Evolutionary conservation across 2,329 filamentous ascomycete species (phyloP).

Genomic region (Davidsoniella neocaledoniae): DNA sequence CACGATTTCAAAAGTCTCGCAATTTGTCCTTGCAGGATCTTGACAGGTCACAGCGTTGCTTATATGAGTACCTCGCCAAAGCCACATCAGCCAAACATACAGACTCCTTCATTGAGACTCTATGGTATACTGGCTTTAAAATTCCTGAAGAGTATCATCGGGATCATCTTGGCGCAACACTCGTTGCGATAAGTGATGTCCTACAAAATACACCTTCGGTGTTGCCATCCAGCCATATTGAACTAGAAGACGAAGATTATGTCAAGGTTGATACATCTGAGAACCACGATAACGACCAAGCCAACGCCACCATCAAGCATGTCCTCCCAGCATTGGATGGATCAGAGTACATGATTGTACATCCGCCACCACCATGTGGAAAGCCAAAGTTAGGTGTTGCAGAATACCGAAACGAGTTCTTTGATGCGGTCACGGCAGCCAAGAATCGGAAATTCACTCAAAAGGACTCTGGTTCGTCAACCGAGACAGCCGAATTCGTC

Average conservation of each 20-base stretch:
- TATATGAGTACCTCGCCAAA: constrained; percentile 24
- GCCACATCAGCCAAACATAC: constrained; percentile 18
- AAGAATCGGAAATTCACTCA: background rate
- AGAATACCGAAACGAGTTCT: constrained; percentile 3
- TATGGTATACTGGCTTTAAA: constrained; percentile 30
- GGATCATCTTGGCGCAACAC: constrained; percentile 24
- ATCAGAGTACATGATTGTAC: constrained; percentile 1
- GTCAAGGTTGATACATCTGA: constrained; percentile 16
- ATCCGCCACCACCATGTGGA: constrained; percentile 21
- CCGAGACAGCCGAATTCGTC: background rate
- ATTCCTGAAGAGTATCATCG: constrained; percentile 6
- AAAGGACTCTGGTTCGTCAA: too few species aligned
- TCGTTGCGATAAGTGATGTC: constrained; percentile 22
- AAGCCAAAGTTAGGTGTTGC: background rate
- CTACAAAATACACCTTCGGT: constrained; percentile 19
- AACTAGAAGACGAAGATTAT: constrained; percentile 18
- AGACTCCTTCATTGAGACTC: constrained; percentile 21
- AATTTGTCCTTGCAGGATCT: constrained; percentile 22
- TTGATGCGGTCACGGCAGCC: background rate
- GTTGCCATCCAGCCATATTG: constrained; percentile 21
- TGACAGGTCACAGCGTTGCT: constrained; percentile 26
- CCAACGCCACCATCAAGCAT: constrained; percentile 24
- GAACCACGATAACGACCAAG: background rate
- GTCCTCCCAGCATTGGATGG: background rate
- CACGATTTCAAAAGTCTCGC: constrained; percentile 15